Evolutionary conservation across 805 yeast species (phyloP).

Genomic region (Zygosaccharomyces lentus): DNA sequence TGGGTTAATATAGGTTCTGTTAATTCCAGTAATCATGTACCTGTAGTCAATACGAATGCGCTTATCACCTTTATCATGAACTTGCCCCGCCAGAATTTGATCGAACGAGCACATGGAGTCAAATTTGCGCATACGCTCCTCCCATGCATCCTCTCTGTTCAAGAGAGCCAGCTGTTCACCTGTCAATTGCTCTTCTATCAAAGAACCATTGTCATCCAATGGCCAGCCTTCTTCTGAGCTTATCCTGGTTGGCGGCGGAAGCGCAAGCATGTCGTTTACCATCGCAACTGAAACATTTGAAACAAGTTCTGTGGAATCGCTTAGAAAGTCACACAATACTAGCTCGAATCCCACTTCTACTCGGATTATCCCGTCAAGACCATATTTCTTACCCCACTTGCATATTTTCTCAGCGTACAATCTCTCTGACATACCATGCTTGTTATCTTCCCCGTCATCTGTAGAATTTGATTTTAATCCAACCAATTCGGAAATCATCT

Average conservation of each 20-base stretch:
- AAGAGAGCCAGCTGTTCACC: slow-evolving; percentile 20
- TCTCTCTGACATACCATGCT: slow-evolving; percentile 39
- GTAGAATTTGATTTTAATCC: slow-evolving; percentile 12
- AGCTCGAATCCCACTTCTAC: slow-evolving; percentile 60
- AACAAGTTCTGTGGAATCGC: slow-evolving; percentile 43
- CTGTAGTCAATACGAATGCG: slow-evolving; percentile 50
- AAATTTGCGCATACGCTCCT: slow-evolving; percentile 17
- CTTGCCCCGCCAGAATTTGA: slow-evolving; percentile 43
- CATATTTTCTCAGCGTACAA: slow-evolving; percentile 49
- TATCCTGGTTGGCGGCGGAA: slow-evolving; percentile 35
- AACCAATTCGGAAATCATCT: slow-evolving; percentile 37
- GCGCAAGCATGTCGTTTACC: slow-evolving; percentile 37
- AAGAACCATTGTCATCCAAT: slow-evolving; percentile 20
- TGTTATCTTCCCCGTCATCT: slow-evolving; percentile 22
- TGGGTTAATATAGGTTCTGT: slow-evolving; percentile 45
- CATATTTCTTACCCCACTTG: slow-evolving; percentile 48
- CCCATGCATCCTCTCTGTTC: slow-evolving; percentile 28
- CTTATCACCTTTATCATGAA: slow-evolving; percentile 46
- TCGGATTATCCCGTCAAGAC: slow-evolving; percentile 55
- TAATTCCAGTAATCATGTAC: slow-evolving; percentile 49
- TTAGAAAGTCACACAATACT: slow-evolving; percentile 53
- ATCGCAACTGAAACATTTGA: slow-evolving; percentile 42
- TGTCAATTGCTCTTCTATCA: slow-evolving; percentile 22
- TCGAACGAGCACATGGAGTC: slow-evolving; percentile 41
- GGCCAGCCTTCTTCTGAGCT: slow-evolving; percentile 32